Evolutionary conservation across 345 rosid species (phyloP), one percentile per base, ranked within the genome.

Genomic region (Mallotus nudiflorus): DNA sequence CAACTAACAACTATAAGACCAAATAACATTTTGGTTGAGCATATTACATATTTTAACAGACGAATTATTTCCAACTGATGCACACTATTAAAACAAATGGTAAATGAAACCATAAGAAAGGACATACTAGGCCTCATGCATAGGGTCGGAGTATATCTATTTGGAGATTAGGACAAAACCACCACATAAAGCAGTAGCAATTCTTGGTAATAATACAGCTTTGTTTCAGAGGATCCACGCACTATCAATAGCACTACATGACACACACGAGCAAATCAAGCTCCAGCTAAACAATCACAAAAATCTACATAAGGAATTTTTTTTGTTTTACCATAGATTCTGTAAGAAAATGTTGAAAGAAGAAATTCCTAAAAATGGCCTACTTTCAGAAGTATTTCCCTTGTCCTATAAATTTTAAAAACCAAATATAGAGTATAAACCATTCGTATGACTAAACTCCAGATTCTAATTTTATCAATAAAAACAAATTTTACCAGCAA

Each of bases 241-340:
- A 72, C 64, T 19, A 54, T 31, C 62, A 45, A 29, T 54, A 44
- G 19, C 69, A 65, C 57, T 25, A 73, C 39, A 65, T 46, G 70
- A 46, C 69, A 64, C 53, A 52, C 31, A 15, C 2, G 9, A 44
- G 37, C 1, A 40, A 28, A 71, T 44, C 33, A 33, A 31, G 19
- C 40, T 63, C 69, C 24, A 54, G 55, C 33, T 10, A 55, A 55
- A 55, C 62, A 72, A 64, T 62, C 11, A 33, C 44, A 53, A 25
- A 71, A 28, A 40, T 5, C 64, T 48, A 35, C 65, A 59, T 4
- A 33, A 14, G n/a, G 50, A 27, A 45, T 39, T 39, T 15, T 29
- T 29, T 29, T 15, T n/a, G n/a, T n/a, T n/a, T n/a, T n/a, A n/a
- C n/a, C 51, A 18, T 56, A 22, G 75, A 72, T 55, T 54, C 42